Conservation (phyloP, 208 protist genomes). For the Crithidia fasciculata region DNA sequence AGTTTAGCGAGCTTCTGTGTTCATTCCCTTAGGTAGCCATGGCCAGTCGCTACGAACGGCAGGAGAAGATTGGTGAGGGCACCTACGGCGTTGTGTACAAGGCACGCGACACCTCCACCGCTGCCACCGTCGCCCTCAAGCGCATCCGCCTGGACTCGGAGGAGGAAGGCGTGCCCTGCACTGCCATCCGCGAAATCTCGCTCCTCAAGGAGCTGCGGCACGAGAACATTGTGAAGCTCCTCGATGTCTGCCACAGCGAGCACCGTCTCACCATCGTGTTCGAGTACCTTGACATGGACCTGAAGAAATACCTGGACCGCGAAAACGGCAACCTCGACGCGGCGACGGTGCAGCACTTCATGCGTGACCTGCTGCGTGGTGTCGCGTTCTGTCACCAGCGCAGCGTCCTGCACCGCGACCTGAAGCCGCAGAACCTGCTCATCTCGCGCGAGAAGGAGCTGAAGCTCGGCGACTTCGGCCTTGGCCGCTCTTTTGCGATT, state of each 20-base stretch:
- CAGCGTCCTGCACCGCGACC: constrained; percentile 87
- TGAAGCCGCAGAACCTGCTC: constrained; percentile 92
- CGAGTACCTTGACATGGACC: constrained; percentile 96
- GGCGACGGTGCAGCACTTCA: constrained; percentile 75
- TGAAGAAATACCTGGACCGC: constrained; percentile 96
- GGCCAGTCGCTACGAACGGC: constrained; percentile 83
- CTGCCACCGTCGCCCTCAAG: constrained; percentile 86
- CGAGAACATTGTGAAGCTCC: constrained; percentile 93
- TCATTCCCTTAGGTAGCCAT: constrained; percentile 14
- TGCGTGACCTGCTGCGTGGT: constrained; percentile 78
- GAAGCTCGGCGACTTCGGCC: constrained; percentile 91
- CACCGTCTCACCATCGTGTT: constrained; percentile 97
- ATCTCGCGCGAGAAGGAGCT: constrained; percentile 82
- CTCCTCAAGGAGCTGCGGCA: constrained; percentile 97
- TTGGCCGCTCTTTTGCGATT: constrained; percentile 87
- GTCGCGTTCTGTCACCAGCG: constrained; percentile 83
- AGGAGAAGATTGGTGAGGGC: constrained; percentile 95
- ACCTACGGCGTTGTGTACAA: constrained; percentile 98
- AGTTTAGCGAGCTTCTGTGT: background rate
- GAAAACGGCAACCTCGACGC: constrained; percentile 62
- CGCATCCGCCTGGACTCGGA: constrained; percentile 83
- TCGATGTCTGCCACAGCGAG: constrained; percentile 96
- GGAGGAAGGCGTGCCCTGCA: constrained; percentile 93
- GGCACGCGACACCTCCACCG: constrained; percentile 74
- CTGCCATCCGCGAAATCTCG: constrained; percentile 95